phyloP scores from a whole-genome alignment of 495 filamentous ascomycete species.

The Penicillium chermesinum region DNA sequence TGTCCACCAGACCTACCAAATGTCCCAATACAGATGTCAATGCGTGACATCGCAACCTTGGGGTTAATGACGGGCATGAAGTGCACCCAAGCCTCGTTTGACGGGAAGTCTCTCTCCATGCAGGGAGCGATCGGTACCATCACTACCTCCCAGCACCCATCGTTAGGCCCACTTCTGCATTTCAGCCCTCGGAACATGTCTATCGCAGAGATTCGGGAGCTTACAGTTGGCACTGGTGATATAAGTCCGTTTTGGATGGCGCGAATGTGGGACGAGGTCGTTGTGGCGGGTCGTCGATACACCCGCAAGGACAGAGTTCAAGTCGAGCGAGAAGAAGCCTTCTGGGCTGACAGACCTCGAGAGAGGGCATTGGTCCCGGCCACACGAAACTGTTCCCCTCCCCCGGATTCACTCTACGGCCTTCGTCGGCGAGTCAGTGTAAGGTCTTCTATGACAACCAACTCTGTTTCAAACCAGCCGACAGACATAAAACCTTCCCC shows the following conservation, averaged over 20 bases:
- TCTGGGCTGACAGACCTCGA: neutral
- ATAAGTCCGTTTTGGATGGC: slow-evolving; percentile 5
- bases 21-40: slow-evolving; percentile 7
- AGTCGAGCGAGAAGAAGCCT: slow-evolving; percentile 2
- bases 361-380: neutral
- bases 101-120: slow-evolving; percentile 5
- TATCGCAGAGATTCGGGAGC: neutral
- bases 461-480: neutral
- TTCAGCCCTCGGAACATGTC: slow-evolving; percentile 5
- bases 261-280: slow-evolving; percentile 3
- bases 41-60: slow-evolving; percentile 4
- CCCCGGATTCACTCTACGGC: slow-evolving; percentile 1
- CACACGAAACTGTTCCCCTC: slow-evolving; percentile 3
- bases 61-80: slow-evolving; percentile 7
- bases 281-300: slow-evolving; percentile 4
- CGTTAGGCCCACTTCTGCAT: slow-evolving; percentile 4
- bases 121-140: slow-evolving; percentile 5
- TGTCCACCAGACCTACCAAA: slow-evolving; percentile 5
- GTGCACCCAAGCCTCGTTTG: slow-evolving; percentile 6
- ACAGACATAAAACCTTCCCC: neutral
- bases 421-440: slow-evolving; percentile 1
- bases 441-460: neutral
- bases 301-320: slow-evolving; percentile 1
- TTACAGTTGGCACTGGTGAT: neutral
- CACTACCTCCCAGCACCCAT: slow-evolving; percentile 5